A percentile compares a stretch with the other conserved stretches of the same genome.
Conservation (phyloP, 2,329 filamentous ascomycete species). For the Fusarium brachygibbosum region DNA sequence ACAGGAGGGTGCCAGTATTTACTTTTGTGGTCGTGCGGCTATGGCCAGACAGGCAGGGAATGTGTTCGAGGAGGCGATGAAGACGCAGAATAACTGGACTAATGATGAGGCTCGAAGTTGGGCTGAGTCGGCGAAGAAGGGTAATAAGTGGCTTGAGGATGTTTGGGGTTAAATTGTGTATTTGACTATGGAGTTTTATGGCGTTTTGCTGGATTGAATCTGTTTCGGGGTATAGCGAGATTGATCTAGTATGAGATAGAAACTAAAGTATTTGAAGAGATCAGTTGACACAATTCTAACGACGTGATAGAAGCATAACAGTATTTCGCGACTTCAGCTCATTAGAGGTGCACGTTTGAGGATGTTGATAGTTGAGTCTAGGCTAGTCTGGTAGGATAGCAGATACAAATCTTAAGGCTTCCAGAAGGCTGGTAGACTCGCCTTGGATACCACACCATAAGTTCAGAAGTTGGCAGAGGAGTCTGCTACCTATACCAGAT, state of each 20-base stretch:
- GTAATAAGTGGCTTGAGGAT: slow-evolving; percentile 67
- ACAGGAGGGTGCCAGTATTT: slow-evolving; percentile 54
- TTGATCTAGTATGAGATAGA: not conserved
- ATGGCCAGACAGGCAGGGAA: slow-evolving; percentile 61
- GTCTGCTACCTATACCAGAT: too few species aligned
- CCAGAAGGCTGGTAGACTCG: too few species aligned
- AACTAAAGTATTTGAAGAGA: not conserved
- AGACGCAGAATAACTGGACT: slow-evolving; percentile 53
- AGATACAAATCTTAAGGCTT: too few species aligned
- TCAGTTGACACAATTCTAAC: too few species aligned
- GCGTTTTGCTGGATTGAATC: not conserved
- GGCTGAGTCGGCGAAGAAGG: slow-evolving; percentile 62
- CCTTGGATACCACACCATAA: too few species aligned
- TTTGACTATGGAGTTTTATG: not conserved
- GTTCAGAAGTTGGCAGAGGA: too few species aligned
- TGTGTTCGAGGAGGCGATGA: slow-evolving; percentile 55
- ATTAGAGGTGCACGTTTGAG: too few species aligned
- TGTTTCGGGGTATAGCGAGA: not conserved
- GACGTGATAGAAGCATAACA: too few species aligned
- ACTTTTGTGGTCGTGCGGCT: slow-evolving; percentile 58
- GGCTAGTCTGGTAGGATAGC: too few species aligned
- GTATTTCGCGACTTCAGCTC: too few species aligned
- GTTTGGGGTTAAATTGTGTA: slow-evolving; percentile 60
- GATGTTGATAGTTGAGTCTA: too few species aligned
- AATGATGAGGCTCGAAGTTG: slow-evolving; percentile 60